Evolutionary conservation across 257 asterid genomes (phyloP).

Genomic region (Eustoma russellianum): DNA sequence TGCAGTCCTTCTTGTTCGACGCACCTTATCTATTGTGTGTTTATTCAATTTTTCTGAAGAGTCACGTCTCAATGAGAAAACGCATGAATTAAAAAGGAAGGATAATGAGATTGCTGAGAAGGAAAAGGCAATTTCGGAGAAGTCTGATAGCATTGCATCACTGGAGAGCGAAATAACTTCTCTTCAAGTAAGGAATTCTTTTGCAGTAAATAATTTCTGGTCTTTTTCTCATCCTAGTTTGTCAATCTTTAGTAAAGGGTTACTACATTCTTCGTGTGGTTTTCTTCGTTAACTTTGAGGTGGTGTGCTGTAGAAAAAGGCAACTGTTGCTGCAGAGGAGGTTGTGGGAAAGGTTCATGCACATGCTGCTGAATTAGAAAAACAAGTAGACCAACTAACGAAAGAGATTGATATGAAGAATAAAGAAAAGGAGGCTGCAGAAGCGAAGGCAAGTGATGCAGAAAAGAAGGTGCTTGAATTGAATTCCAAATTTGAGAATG

Average conservation of each 20-base stretch:
- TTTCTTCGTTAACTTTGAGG: slow-evolving; percentile 7
- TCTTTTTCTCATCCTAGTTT: not conserved
- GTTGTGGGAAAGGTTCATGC: slow-evolving; percentile 64
- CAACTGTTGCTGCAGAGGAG: slow-evolving; percentile 48
- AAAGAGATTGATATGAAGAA: slow-evolving; percentile 33
- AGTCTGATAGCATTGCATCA: slow-evolving; percentile 42
- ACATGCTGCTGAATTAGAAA: slow-evolving; percentile 60
- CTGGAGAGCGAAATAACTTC: slow-evolving; percentile 65
- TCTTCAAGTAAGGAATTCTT: slow-evolving; percentile 48
- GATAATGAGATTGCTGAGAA: slow-evolving; percentile 52
- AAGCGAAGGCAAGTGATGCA: slow-evolving; percentile 45
- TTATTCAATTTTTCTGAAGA: slow-evolving; percentile 33
- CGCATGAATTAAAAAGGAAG: slow-evolving; percentile 50
- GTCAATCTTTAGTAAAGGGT: not conserved
- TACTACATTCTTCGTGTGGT: not conserved
- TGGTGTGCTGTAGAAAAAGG: slow-evolving; percentile 37
- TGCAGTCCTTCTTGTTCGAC: not conserved
- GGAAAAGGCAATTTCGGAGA: slow-evolving; percentile 58
- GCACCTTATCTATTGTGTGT: slow-evolving; percentile 8
- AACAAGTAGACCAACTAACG: slow-evolving; percentile 54
- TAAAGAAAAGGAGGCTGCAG: slow-evolving; percentile 47
- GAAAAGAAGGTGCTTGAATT: slow-evolving; percentile 48
- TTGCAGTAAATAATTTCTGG: slow-evolving; percentile 1
- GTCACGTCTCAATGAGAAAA: slow-evolving; percentile 52
- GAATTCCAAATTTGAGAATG: slow-evolving; percentile 43